Conservation (phyloP, 2,329 filamentous ascomycete species). For the Lecanicillium sp. region DNA sequence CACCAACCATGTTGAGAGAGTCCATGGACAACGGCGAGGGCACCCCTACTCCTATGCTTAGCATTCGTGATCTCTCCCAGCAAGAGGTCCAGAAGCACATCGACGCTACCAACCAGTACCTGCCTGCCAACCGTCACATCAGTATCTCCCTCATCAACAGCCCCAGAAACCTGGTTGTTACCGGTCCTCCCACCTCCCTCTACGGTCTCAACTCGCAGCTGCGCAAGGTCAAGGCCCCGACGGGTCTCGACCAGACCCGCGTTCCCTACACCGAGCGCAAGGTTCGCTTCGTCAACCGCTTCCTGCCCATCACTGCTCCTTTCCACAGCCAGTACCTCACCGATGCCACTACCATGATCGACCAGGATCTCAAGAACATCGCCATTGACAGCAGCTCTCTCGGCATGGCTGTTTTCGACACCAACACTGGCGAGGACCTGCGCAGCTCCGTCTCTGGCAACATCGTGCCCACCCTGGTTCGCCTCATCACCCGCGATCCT, state of each 20-base stretch:
- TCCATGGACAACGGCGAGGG: conserved; percentile 93
- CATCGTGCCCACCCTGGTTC: conserved; percentile 78
- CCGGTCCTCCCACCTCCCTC: conserved; percentile 88
- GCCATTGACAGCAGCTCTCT: conserved; percentile 67
- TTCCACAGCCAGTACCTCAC: conserved; percentile 95
- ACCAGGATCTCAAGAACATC: conserved; percentile 80
- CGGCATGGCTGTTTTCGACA: conserved; percentile 83
- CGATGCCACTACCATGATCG: conserved; percentile 74
- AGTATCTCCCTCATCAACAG: conserved; percentile 95
- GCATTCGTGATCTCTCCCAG: conserved; percentile 85
- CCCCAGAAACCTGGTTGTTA: conserved; percentile 93
- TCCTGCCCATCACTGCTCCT: conserved; percentile 93
- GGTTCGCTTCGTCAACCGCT: conserved; percentile 92
- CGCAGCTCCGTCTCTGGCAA: conserved; percentile 64
- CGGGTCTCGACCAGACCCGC: conserved; percentile 91
- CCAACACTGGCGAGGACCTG: conserved; percentile 80
- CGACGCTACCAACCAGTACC: conserved; percentile 91
- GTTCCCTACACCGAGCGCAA: conserved; percentile 95
- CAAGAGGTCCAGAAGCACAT: conserved; percentile 93
- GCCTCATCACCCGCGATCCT: conserved; percentile 88
- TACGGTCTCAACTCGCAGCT: conserved; percentile 94
- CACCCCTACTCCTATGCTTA: conserved; percentile 94
- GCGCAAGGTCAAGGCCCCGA: conserved; percentile 94
- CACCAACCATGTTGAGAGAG: conserved; percentile 84
- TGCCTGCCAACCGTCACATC: conserved; percentile 88